Evolutionary conservation across 2,329 filamentous ascomycete genomes (phyloP).

Genomic region (Colletotrichum chlorophyti): DNA sequence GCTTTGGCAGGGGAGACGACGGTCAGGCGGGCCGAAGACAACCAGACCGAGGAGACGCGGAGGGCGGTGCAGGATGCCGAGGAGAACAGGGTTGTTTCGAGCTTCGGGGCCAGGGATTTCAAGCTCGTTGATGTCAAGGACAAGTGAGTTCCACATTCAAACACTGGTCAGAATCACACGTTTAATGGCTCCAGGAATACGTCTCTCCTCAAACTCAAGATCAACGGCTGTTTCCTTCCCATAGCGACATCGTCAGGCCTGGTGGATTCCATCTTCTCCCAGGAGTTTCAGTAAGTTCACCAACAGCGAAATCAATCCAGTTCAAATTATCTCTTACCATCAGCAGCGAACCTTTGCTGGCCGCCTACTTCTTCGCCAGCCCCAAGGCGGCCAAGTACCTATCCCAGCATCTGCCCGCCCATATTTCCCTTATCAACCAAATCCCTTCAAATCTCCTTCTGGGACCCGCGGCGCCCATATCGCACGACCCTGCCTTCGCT

Average conservation of each 20-base stretch:
- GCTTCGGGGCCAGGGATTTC: constrained; percentile 25
- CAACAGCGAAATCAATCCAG: neutral
- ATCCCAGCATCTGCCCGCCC: constrained; percentile 59
- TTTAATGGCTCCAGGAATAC: neutral
- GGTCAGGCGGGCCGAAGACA: constrained; percentile 28
- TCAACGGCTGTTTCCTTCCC: constrained; percentile 35
- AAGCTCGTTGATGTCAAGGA: constrained; percentile 24
- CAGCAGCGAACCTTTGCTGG: constrained; percentile 36
- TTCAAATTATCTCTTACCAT: constrained; percentile 3
- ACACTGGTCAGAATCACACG: constrained; percentile 31
- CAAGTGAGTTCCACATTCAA: constrained; percentile 32
- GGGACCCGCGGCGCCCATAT: constrained; percentile 15
- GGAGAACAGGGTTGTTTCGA: constrained; percentile 30
- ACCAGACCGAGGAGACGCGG: constrained; percentile 30
- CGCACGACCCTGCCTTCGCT: constrained; percentile 1
- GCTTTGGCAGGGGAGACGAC: constrained; percentile 42
- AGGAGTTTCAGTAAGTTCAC: constrained; percentile 10
- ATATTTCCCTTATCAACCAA: constrained; percentile 62
- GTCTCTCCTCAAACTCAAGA: constrained; percentile 23
- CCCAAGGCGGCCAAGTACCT: constrained; percentile 63
- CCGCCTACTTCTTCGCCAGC: constrained; percentile 60
- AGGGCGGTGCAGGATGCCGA: constrained; percentile 34
- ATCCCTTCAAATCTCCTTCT: constrained; percentile 59
- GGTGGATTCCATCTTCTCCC: constrained; percentile 9
- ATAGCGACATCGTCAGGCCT: constrained; percentile 28